Base-by-base conservation (phyloP, 176 grass and related monocot species). In the Oryza rufipogon region DNA sequence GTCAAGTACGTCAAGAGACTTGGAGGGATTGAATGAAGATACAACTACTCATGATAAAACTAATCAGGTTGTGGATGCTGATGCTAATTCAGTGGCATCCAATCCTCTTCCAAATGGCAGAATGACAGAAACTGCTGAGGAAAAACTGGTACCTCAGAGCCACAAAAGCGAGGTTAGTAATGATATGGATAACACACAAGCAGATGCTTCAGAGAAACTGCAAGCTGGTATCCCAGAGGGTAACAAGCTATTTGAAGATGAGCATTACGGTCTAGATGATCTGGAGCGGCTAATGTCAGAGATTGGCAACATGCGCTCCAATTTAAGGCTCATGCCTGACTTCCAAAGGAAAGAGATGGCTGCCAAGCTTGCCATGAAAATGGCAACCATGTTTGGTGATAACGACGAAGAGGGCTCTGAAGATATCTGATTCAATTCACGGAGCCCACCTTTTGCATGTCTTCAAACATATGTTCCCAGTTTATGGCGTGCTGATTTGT, bases 261-360 rank as follows among this genome's bases (percentile, higher is more conserved):
- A 84, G 34, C 89, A 94, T 19, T 91, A 94, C 84, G 93, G 96
- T 3, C 66, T 96, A 74, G 93, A 96, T 87, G 91, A 94, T 81
- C 86, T 94, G 66, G 89, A 96, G 88, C 79, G 84, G 68, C 38
- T 99, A 71, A 92, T 94, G 96, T 94, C 91, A 32, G 96, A 99
- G 75, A 94, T 99, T 69, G 91, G 90, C 38, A 96, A 94, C 68
- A 73, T 94, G 84, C 91, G 91, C 33, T 89, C 86, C 66, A 99
- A 99, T 80, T 64, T 99, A 80, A 89, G 96, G 75, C 74, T 99
- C 14, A 89, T 99, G 88, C 93, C 93, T 41, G 93, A 99, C 82
- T 96, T 96, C 77, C 91, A 94, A 67, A 94, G 96, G 83, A 91
- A 86, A 81, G 90, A 99, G 78, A 96, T 94, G 91, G 91, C 93